Evolutionary conservation across 129 eudicot species (phyloP), one percentile per base, ranked within the genome.

Genomic region (Tagetes erecta): DNA sequence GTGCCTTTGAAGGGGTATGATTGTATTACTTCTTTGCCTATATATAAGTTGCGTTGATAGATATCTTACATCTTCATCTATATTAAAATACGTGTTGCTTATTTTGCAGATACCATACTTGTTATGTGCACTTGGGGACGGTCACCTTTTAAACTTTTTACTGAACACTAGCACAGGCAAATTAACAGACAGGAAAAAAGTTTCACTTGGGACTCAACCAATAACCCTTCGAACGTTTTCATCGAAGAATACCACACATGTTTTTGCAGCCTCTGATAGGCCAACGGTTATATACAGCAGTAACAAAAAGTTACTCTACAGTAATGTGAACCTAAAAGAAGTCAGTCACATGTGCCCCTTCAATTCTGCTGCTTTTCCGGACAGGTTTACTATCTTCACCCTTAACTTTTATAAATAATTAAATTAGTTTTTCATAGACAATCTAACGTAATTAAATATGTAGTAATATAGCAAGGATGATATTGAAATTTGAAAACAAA

Each of bases 71-170:
- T 9, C 40, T 64, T 12, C 2, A 4, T 30, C 6, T 38, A 5
- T 64, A 10, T 6, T 37, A 35, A 36, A 62, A 11, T 31, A 40
- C 59, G 76, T 8, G 68, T 65, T 53, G 39, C 67, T 45, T 73
- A 7, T 11, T 69, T 64, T 75, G 47, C 96, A 94, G 98, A 85
- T 90, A 66, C 92, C 96, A 13, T 91, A 94, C 85, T 82, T 94
- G 85, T 45, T 94, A 78, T 94, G 98, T 83, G 98, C 97, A 57
- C 96, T 94, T 52, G 98, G 98, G 82, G 98, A 94, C 80, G 98
- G 98, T 12, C 98, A 94, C 80, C 96, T 94, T 58, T 78, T 94
- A 12, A 90, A 88, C 83, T 94, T 88, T 73, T 73, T 90, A 64
- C 80, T 94, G 91, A 86, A 88, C 82, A 84, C 81, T 68, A 82